A percentile compares a stretch with the other conserved stretches of the same genome.
These are phyloP conservation scores for Sextonia rubra DNA, from an alignment of 164 flowering plant genomes.

Conservation along the genomic window DNA sequence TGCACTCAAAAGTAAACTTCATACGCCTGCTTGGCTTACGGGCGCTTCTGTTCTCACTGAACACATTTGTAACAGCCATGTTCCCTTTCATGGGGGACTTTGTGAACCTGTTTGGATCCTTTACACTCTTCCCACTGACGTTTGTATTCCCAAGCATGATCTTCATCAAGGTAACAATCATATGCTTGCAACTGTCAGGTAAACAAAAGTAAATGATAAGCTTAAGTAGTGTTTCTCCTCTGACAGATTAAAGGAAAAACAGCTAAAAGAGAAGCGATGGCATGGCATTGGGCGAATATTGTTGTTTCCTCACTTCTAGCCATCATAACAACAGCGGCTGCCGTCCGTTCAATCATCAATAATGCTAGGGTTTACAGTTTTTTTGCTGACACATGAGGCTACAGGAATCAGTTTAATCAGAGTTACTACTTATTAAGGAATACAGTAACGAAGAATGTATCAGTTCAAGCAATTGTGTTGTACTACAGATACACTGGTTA, in stretches of 20 bases:
- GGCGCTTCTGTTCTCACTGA: slow-evolving; percentile 24
- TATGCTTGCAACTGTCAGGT: not conserved
- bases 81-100: slow-evolving; percentile 63
- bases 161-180: slow-evolving; percentile 37
- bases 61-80: slow-evolving; percentile 43
- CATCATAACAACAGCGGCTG: slow-evolving; percentile 8
- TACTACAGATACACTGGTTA: no score
- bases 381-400: slow-evolving; percentile 14
- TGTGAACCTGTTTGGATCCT: slow-evolving; percentile 46
- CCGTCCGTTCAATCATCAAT: slow-evolving; percentile 8
- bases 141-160: slow-evolving; percentile 60
- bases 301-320: slow-evolving; percentile 12
- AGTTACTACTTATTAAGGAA: no score
- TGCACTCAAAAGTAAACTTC: slow-evolving; percentile 29
- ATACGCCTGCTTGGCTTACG: slow-evolving; percentile 31
- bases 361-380: slow-evolving; percentile 13
- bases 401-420: no score
- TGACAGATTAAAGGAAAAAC: slow-evolving; percentile 12
- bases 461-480: no score
- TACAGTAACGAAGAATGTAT: no score
- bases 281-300: slow-evolving; percentile 17
- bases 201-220: not conserved
- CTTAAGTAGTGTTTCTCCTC: not conserved
- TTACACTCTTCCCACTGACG: slow-evolving; percentile 40
- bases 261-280: slow-evolving; percentile 6